Conservation (phyloP, 257 asterid species). For the Paulownia fortunei region DNA sequence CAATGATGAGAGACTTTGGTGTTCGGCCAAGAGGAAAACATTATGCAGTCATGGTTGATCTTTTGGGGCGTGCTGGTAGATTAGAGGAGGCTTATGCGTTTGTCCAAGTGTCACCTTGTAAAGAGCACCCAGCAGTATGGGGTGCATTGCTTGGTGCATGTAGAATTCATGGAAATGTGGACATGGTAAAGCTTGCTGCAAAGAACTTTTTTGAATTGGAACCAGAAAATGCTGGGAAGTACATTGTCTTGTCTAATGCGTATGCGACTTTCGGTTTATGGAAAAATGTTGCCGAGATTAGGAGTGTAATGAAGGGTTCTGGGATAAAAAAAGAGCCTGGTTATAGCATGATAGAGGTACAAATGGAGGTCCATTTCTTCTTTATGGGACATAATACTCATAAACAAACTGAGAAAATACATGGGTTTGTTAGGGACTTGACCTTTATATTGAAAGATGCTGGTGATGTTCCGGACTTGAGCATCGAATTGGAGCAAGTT, state of each 20-base stretch:
- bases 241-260: constrained; percentile 85
- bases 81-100: constrained; percentile 79
- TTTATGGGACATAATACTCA: constrained; percentile 89
- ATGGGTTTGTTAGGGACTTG: constrained; percentile 56
- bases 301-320: constrained; percentile 83
- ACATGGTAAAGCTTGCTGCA: constrained; percentile 81
- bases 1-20: constrained; percentile 75
- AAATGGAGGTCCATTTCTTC: constrained; percentile 75
- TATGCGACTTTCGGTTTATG: constrained; percentile 87
- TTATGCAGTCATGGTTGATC: constrained; percentile 85
- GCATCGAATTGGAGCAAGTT: constrained; percentile 41
- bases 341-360: constrained; percentile 91
- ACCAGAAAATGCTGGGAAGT: constrained; percentile 84
- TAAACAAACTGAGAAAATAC: constrained; percentile 58
- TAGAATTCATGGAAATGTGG: constrained; percentile 75
- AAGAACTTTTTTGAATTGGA: constrained; percentile 79
- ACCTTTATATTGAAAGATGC: constrained; percentile 58
- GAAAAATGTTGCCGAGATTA: constrained; percentile 80
- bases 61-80: constrained; percentile 90
- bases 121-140: constrained; percentile 89
- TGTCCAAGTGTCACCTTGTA: constrained; percentile 59
- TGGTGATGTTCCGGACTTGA: constrained; percentile 51
- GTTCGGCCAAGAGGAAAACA: constrained; percentile 79
- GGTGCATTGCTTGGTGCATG: constrained; percentile 92
- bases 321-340: constrained; percentile 90